Conservation (phyloP, 306 rosid genomes). For the Quillaja saponaria region DNA sequence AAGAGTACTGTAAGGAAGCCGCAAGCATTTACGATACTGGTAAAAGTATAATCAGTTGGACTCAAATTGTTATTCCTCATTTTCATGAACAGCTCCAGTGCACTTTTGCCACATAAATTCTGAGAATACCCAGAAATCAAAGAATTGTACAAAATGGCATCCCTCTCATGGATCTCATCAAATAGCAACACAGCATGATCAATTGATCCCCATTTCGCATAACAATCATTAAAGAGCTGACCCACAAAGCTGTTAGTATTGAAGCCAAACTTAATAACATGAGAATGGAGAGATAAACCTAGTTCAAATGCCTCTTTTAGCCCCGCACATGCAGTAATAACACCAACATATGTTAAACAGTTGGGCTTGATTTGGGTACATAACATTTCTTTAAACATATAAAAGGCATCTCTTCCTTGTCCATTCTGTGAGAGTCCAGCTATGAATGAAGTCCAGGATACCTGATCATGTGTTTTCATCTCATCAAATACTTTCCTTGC, state of each 20-base stretch:
- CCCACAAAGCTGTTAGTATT: conserved; percentile 47
- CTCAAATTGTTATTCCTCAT: conserved; percentile 45
- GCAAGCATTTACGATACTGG: conserved; percentile 57
- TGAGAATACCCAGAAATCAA: conserved; percentile 62
- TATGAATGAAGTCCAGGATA: conserved; percentile 71
- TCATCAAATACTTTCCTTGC: conserved; percentile 52
- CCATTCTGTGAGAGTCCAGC: conserved; percentile 53
- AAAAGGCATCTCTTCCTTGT: conserved; percentile 45
- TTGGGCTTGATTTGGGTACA: conserved; percentile 49
- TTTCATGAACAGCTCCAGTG: conserved; percentile 52
- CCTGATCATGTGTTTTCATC: conserved; percentile 58
- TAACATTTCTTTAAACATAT: conserved; percentile 56
- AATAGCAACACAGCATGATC: conserved; percentile 47
- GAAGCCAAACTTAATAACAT: conserved; percentile 53
- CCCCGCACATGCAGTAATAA: conserved; percentile 53
- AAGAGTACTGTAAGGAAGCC: conserved; percentile 51
- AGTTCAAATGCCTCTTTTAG: conserved; percentile 32
- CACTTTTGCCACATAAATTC: conserved; percentile 46
- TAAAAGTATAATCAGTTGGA: conserved; percentile 57
- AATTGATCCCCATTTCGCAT: conserved; percentile 47
- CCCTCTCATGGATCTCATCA: conserved; percentile 44
- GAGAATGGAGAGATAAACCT: conserved; percentile 53
- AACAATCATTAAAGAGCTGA: conserved; percentile 55
- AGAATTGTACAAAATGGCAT: conserved; percentile 51
- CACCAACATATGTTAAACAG: conserved; percentile 58